Evolutionary conservation across 495 filamentous ascomycete genomes (phyloP).

Genomic region (Tuber umbilicatum): DNA sequence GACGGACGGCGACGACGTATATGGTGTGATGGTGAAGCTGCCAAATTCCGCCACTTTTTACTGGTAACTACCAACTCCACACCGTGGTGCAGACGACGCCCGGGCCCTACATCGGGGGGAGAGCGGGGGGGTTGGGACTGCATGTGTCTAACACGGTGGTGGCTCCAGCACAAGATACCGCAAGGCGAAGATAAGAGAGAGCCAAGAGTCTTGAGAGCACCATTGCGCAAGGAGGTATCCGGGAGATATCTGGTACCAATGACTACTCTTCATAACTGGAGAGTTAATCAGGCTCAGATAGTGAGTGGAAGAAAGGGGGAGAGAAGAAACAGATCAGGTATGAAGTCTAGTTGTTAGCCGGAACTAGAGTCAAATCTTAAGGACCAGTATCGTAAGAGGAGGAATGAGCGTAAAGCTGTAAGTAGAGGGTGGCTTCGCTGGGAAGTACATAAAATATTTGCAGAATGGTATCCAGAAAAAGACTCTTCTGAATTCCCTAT

Average conservation of each 20-base stretch:
- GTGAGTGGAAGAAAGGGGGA: background rate
- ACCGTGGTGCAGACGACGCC: no score
- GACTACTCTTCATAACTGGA: background rate
- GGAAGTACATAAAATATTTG: background rate
- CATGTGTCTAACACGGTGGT: no score
- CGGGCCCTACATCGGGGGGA: no score
- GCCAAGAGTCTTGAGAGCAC: background rate
- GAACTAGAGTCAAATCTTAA: slow-evolving; percentile 6
- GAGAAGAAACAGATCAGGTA: background rate
- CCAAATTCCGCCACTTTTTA: no score
- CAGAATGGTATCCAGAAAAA: background rate
- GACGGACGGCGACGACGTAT: no score
- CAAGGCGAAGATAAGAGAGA: background rate
- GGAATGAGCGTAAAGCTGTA: background rate
- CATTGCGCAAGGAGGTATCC: background rate
- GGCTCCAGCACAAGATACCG: background rate
- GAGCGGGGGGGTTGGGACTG: no score
- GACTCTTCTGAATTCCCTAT: background rate
- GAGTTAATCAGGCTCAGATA: background rate
- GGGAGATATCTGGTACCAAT: background rate
- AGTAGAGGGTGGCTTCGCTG: background rate
- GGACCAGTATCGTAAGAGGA: background rate
- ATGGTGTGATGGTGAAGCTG: no score
- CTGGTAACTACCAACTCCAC: no score
- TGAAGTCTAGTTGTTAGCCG: slow-evolving; percentile 1